phyloP scores from a whole-genome alignment of 2,329 filamentous ascomycete species.

The Xenosphaeropsis pyriputrescens region DNA sequence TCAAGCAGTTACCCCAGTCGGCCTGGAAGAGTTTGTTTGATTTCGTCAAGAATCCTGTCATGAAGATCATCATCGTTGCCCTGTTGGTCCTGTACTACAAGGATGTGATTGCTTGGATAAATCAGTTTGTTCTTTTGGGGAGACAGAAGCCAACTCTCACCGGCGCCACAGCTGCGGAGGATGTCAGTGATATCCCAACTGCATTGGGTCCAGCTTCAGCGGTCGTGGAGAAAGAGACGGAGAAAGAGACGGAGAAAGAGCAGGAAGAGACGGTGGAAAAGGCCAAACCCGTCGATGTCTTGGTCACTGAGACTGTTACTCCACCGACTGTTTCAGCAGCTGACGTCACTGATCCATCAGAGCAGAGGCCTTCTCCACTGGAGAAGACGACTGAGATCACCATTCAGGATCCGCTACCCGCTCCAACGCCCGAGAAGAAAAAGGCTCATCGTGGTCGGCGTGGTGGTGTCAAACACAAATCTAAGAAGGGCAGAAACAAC shows the following conservation, averaged over 20 bases:
- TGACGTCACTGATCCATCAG: slow-evolving; percentile 9
- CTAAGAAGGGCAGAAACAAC: slow-evolving; percentile 27
- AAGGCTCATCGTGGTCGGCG: slow-evolving; percentile 58
- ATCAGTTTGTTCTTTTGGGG: slow-evolving; percentile 3
- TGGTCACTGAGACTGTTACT: slow-evolving; percentile 18
- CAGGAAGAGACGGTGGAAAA: not conserved
- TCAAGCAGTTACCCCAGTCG: slow-evolving; percentile 33
- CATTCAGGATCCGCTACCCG: not conserved
- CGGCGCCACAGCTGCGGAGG: not conserved
- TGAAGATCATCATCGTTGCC: slow-evolving; percentile 18
- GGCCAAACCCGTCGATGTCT: not conserved
- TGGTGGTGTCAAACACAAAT: slow-evolving; percentile 52
- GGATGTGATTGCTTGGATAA: slow-evolving; percentile 12
- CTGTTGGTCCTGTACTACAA: slow-evolving; percentile 11
- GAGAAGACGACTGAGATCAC: slow-evolving; percentile 23
- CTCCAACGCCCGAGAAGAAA: slow-evolving; percentile 36
- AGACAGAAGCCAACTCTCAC: not conserved
- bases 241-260: not conserved
- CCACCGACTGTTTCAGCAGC: slow-evolving; percentile 15
- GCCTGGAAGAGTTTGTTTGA: slow-evolving; percentile 35
- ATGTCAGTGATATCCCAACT: not conserved
- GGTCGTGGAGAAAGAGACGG: not conserved
- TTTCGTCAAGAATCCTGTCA: slow-evolving; percentile 35
- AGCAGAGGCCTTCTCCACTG: slow-evolving; percentile 17
- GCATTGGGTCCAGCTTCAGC: not conserved